These are phyloP conservation scores for Aureobasidium vineae DNA, from an alignment of 2,329 filamentous ascomycete genomes.

Conservation along the genomic window DNA sequence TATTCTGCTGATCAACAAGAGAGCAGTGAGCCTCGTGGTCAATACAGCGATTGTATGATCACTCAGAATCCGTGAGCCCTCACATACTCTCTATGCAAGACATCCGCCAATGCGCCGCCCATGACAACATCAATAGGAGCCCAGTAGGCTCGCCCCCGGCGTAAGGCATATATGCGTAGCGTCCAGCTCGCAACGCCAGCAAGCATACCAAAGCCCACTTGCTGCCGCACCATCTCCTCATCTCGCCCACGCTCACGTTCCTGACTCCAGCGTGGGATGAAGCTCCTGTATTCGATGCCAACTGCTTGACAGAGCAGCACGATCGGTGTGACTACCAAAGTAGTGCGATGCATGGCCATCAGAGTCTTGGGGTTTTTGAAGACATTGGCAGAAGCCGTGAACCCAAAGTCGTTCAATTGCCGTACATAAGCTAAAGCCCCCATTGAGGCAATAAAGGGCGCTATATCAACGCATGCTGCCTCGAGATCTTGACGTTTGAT, in stretches of 20 bases:
- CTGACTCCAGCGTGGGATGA: background rate
- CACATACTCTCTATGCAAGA: background rate
- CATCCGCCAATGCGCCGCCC: background rate
- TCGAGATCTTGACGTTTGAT: slow-evolving; percentile 2
- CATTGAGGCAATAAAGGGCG: background rate
- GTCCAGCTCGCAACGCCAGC: background rate
- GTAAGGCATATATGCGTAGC: background rate
- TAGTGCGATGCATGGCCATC: background rate
- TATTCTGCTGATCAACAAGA: background rate
- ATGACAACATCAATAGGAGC: slow-evolving; percentile 1
- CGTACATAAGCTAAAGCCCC: background rate
- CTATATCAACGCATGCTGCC: background rate
- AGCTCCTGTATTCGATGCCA: background rate
- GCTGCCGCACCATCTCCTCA: background rate
- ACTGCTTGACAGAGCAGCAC: background rate
- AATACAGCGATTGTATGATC: background rate
- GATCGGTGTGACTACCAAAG: background rate
- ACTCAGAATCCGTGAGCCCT: background rate
- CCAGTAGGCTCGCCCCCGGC: background rate
- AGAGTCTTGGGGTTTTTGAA: background rate
- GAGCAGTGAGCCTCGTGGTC: background rate
- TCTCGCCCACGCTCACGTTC: background rate
- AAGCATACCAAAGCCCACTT: background rate
- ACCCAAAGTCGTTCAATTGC: background rate
- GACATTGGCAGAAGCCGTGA: background rate